A percentile compares a stretch with the other conserved stretches of the same genome.
Conservation (phyloP, 202 grass and related monocot genomes). For the Sporobolus alterniflorus region DNA sequence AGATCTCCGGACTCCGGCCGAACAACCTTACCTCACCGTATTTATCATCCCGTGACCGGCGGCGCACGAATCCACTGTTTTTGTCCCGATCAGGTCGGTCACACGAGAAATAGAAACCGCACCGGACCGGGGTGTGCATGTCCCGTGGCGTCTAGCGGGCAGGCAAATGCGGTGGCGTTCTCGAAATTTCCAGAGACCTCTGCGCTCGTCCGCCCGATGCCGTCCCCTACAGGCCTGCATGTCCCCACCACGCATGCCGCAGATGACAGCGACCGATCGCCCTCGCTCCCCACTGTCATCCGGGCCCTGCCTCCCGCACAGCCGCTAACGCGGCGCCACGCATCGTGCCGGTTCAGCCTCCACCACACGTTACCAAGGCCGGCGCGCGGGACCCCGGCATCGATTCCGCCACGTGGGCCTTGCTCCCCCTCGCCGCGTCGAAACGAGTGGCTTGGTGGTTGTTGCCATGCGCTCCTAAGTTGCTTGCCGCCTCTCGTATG, state of each 20-base stretch:
- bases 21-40: not conserved
- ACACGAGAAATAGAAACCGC: not conserved
- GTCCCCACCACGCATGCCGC: not conserved
- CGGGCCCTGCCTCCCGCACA: not conserved
- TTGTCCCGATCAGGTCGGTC: not conserved
- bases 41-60: not conserved
- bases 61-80: not conserved
- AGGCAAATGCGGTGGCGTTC: conserved; percentile 21
- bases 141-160: not conserved
- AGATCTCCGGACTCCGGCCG: conserved; percentile 6
- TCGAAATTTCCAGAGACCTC: conserved; percentile 39
- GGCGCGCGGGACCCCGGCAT: not conserved
- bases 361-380: conserved; percentile 7
- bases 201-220: not conserved
- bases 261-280: not conserved
- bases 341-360: not conserved
- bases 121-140: not conserved
- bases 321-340: conserved; percentile 7
- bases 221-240: not conserved
- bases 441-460: not conserved
- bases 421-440: conserved; percentile 20
- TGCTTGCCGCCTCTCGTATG: not conserved
- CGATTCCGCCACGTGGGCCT: not conserved
- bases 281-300: not conserved
- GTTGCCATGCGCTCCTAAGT: not conserved